Conservation (phyloP, 257 asterid genomes). For the Jaltomata sinuosa region DNA sequence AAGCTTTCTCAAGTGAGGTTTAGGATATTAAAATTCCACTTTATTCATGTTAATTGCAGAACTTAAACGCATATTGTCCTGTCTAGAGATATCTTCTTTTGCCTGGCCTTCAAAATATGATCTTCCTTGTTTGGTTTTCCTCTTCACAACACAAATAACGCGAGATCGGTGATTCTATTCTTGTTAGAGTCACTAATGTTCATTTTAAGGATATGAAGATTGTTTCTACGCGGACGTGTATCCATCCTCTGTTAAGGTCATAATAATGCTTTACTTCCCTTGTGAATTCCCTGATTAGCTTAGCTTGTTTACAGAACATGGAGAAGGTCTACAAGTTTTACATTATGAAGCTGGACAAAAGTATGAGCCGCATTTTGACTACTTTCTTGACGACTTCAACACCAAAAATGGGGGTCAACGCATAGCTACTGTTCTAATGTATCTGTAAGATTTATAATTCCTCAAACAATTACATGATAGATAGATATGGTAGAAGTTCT, state of each 20-base stretch:
- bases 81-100: background rate
- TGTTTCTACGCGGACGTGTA: background rate
- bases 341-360: constrained; percentile 90
- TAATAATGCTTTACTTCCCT: background rate
- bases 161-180: background rate
- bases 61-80: background rate
- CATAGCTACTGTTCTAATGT: constrained; percentile 83
- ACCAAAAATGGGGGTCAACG: constrained; percentile 91
- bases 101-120: background rate
- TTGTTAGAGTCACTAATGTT: background rate
- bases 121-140: background rate
- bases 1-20: background rate
- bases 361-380: constrained; percentile 84
- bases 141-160: background rate
- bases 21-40: background rate
- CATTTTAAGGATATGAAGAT: background rate
- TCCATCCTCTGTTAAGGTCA: background rate
- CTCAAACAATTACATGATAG: background rate
- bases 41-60: background rate
- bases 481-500: background rate
- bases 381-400: constrained; percentile 68
- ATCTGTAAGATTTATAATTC: constrained; percentile 46
- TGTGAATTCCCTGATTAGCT: constrained; percentile 4
- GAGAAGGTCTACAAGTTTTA: constrained; percentile 82
- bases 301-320: constrained; percentile 49